Evolutionary conservation across 495 filamentous ascomycete species (phyloP).

Genomic region (Penicillium ucsense): DNA sequence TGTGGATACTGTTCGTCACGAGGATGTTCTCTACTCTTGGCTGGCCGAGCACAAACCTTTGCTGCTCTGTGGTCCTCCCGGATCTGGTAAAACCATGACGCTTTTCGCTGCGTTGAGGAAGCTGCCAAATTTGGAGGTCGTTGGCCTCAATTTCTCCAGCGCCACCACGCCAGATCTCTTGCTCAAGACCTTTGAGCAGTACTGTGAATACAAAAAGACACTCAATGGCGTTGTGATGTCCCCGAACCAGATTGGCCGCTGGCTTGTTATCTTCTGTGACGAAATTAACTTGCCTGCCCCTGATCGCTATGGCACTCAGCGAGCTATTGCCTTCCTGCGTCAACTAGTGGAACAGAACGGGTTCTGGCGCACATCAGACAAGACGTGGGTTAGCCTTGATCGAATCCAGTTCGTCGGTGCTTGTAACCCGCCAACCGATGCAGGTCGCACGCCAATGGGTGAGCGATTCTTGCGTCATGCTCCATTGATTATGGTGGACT

Average conservation of each 20-base stretch:
- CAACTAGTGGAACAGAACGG: conserved; percentile 98
- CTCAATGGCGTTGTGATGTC: conserved; percentile 92
- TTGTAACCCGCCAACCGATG: conserved; percentile 98
- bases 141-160: conserved; percentile 98
- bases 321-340: conserved; percentile 91
- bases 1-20: conserved; percentile 90
- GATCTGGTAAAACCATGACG: conserved; percentile 99
- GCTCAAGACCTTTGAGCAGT: conserved; percentile 98
- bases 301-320: conserved; percentile 94
- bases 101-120: conserved; percentile 94
- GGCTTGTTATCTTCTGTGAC: conserved; percentile 97
- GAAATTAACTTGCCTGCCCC: conserved; percentile 99
- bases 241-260: conserved; percentile 90
- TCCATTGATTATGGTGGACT: conserved; percentile 97
- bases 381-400: conserved; percentile 95
- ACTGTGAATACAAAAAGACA: conserved; percentile 98
- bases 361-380: conserved; percentile 96
- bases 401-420: conserved; percentile 98
- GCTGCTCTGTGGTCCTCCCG: conserved; percentile 90
- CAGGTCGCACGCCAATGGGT: conserved; percentile 88
- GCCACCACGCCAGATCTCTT: conserved; percentile 95
- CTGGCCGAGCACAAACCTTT: conserved; percentile 96
- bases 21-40: conserved; percentile 98
- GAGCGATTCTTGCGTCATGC: conserved; percentile 89
- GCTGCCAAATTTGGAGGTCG: conserved; percentile 95